Conservation (phyloP, 2,329 filamentous ascomycete genomes). For the Amylocarpus encephaloides region DNA sequence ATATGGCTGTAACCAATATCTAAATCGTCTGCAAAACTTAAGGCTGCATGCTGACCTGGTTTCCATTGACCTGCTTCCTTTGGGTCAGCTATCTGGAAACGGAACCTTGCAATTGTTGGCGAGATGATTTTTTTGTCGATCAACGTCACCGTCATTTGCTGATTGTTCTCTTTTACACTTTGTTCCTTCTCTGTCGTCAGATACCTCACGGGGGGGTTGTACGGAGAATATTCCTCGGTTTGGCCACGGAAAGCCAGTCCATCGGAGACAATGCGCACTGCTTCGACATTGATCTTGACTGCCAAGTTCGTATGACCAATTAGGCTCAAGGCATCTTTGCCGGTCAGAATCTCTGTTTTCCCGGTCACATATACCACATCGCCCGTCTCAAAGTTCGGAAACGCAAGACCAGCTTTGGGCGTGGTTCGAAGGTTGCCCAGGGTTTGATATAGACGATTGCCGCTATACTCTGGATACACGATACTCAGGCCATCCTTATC, state of each 20-base stretch:
- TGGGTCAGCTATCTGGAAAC: slow-evolving; percentile 42
- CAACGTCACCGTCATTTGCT: slow-evolving; percentile 43
- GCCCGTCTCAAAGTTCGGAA: slow-evolving; percentile 69
- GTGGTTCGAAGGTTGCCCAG: slow-evolving; percentile 68
- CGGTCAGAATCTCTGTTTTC: slow-evolving; percentile 57
- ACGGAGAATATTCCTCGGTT: slow-evolving; percentile 58
- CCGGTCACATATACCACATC: slow-evolving; percentile 70
- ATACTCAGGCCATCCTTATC: slow-evolving; percentile 40
- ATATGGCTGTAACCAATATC: slow-evolving; percentile 75
- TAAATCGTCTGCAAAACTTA: slow-evolving; percentile 65
- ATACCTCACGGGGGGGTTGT: slow-evolving; percentile 68
- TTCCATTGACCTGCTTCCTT: slow-evolving; percentile 42
- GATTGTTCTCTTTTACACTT: slow-evolving; percentile 7
- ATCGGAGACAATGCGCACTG: slow-evolving; percentile 54
- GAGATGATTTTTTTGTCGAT: slow-evolving; percentile 54
- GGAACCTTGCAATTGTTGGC: slow-evolving; percentile 61
- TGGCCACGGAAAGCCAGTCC: slow-evolving; percentile 64
- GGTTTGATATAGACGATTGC: slow-evolving; percentile 78
- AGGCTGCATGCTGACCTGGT: slow-evolving; percentile 70
- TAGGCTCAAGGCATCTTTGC: slow-evolving; percentile 52
- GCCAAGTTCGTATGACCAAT: slow-evolving; percentile 68
- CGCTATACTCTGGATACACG: slow-evolving; percentile 75
- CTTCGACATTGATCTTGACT: slow-evolving; percentile 58
- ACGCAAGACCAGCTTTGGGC: slow-evolving; percentile 60
- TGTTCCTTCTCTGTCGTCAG: slow-evolving; percentile 50